A percentile compares a stretch with the other conserved stretches of the same genome.
phyloP scores from a whole-genome alignment of 2,329 filamentous ascomycete genomes.

The Scedosporium apiospermum region DNA sequence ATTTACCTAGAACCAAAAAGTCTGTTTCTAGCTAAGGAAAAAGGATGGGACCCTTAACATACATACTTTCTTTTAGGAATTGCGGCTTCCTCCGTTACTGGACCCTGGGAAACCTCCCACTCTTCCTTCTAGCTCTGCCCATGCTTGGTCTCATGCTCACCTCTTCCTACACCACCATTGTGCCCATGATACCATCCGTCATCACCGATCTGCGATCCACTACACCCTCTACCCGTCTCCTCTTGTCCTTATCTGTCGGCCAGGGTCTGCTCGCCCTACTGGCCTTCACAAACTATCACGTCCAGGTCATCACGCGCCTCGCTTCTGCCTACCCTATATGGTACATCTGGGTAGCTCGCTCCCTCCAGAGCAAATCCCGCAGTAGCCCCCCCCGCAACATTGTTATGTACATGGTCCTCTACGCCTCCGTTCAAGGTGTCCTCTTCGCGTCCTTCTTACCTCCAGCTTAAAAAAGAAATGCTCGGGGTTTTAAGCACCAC shows the following conservation, averaged over 20 bases:
- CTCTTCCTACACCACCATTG: constrained; percentile 43
- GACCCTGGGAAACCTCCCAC: constrained; percentile 74
- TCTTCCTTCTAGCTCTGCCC: constrained; percentile 77
- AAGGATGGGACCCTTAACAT: background rate
- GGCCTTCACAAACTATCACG: constrained; percentile 74
- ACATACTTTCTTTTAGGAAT: constrained; percentile 58
- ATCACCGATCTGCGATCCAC: background rate
- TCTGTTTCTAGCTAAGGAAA: background rate
- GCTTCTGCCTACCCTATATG: constrained; percentile 82
- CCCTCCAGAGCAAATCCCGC: constrained; percentile 16
- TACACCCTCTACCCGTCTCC: constrained; percentile 15
- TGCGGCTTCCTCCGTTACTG: constrained; percentile 85
- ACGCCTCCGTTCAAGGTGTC: constrained; percentile 71
- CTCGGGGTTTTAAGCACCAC: too few relatives aligned
- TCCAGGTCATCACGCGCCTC: constrained; percentile 87
- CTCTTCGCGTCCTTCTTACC: constrained; percentile 87
- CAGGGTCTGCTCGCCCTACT: constrained; percentile 64
- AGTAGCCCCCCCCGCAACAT: constrained; percentile 23
- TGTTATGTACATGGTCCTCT: constrained; percentile 66
- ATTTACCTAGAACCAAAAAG: background rate
- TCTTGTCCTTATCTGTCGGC: constrained; percentile 54
- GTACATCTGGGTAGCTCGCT: constrained; percentile 69
- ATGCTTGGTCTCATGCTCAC: constrained; percentile 58
- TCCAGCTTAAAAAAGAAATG: constrained; percentile 50
- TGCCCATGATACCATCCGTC: constrained; percentile 10